Conservation (phyloP, 2,329 filamentous ascomycete species). For the Teratosphaeria pseudoeucalypti region DNA sequence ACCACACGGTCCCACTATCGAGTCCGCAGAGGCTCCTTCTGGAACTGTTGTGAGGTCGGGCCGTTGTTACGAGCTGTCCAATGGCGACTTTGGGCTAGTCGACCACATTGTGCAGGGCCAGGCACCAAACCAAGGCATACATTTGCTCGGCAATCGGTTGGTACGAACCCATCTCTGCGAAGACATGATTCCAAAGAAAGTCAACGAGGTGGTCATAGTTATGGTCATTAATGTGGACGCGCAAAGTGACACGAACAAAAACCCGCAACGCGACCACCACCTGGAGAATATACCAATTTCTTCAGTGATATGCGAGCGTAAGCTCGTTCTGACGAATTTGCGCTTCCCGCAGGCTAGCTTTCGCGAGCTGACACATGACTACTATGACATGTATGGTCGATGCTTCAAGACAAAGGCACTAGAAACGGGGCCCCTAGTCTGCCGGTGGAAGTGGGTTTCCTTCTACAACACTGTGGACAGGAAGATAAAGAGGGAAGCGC, state of each 20-base stretch:
- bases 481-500: not conserved
- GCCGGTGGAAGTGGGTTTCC: conserved; percentile 40
- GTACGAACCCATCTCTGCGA: conserved; percentile 23
- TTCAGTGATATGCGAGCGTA: conserved; percentile 9
- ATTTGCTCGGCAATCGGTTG: conserved; percentile 30
- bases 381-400: not conserved
- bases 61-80: not conserved
- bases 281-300: conserved; percentile 11
- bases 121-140: not conserved
- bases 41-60: not conserved
- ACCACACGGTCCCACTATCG: not conserved
- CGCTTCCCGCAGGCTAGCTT: conserved; percentile 1
- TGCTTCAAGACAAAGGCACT: not conserved
- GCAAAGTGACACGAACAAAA: not conserved
- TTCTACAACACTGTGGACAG: conserved; percentile 14
- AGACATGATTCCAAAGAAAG: conserved; percentile 26
- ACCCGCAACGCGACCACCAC: conserved; percentile 1
- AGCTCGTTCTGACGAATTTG: conserved; percentile 43
- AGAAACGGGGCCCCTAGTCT: conserved; percentile 35
- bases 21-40: not conserved
- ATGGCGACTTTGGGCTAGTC: conserved; percentile 32
- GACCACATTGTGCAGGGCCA: conserved; percentile 18
- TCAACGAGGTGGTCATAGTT: conserved; percentile 37
- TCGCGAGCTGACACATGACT: conserved; percentile 8
- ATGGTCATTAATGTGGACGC: conserved; percentile 20